A percentile compares a stretch with the other conserved stretches of the same genome.
Conservation (phyloP, 1,139 yeast genomes). For the Hanseniaspora sp. region DNA sequence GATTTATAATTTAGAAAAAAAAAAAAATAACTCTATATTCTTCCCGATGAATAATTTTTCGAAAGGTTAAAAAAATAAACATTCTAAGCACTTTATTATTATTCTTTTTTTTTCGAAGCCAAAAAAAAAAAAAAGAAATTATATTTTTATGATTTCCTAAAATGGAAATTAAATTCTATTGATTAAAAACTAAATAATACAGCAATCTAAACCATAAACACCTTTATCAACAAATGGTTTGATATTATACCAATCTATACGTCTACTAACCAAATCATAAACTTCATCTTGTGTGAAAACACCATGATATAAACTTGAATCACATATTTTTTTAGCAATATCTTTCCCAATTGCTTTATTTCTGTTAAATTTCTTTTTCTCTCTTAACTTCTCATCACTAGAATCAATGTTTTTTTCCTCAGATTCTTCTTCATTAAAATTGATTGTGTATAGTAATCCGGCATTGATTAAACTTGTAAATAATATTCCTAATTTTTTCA, state of each 20-base stretch:
- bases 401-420: slow-evolving; percentile 36
- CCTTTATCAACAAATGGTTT: slow-evolving; percentile 77
- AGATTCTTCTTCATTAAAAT: slow-evolving; percentile 46
- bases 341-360: slow-evolving; percentile 37
- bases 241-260: slow-evolving; percentile 76
- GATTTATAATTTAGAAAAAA: too few species aligned
- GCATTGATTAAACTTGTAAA: slow-evolving; percentile 74
- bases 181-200: slow-evolving; percentile 29
- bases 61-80: too few species aligned
- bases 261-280: slow-evolving; percentile 76
- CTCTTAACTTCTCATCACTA: background rate
- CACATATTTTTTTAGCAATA: slow-evolving; percentile 72
- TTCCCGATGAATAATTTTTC: too few species aligned
- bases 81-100: too few species aligned
- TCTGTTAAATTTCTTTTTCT: slow-evolving; percentile 8
- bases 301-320: slow-evolving; percentile 77
- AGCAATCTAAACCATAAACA: slow-evolving; percentile 83
- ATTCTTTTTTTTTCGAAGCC: background rate
- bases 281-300: slow-evolving; percentile 86
- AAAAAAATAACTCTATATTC: too few species aligned
- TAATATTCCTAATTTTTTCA: slow-evolving; percentile 59
- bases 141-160: background rate
- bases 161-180: background rate
- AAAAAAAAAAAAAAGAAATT: background rate
- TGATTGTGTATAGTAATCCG: slow-evolving; percentile 70